Evolutionary conservation across 768 basidiomycete species (phyloP).

Genomic region (Cystofilobasidium macerans): DNA sequence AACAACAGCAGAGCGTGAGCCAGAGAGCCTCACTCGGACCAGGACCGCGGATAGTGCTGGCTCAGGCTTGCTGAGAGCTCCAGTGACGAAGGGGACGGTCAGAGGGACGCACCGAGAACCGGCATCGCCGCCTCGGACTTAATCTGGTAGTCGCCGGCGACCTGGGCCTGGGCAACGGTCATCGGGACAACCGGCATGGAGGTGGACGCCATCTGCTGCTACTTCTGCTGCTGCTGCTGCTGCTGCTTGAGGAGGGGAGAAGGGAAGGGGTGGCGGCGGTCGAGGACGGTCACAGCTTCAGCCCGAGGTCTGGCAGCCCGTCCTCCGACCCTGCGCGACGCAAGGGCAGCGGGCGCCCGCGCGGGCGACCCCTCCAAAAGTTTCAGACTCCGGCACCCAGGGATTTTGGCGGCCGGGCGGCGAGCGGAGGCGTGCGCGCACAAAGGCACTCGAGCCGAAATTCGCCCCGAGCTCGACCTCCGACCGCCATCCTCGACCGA

Average conservation of each 20-base stretch:
- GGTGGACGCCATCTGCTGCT: neutral
- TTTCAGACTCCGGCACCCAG: too few species aligned
- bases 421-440: too few species aligned
- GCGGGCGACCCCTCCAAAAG: neutral
- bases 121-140: constrained; percentile 38
- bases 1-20: neutral
- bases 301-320: too few species aligned
- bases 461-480: too few species aligned
- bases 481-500: too few species aligned
- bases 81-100: too few species aligned
- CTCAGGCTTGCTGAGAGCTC: neutral
- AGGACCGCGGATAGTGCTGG: too few species aligned
- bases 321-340: too few species aligned
- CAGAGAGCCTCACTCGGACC: neutral
- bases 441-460: too few species aligned
- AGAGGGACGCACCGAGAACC: constrained; percentile 37
- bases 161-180: constrained; percentile 24
- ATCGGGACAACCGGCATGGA: constrained; percentile 13
- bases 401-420: too few species aligned
- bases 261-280: neutral
- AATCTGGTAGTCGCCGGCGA: constrained; percentile 35
- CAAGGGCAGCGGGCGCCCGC: too few species aligned
- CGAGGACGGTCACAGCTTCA: neutral
- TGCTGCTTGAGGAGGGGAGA: neutral
- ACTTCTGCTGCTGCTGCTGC: too few species aligned